These are phyloP conservation scores for Bryum argenteum DNA, from an alignment of 225 moss, liverwort and hornwort species.

Conservation along the genomic window DNA sequence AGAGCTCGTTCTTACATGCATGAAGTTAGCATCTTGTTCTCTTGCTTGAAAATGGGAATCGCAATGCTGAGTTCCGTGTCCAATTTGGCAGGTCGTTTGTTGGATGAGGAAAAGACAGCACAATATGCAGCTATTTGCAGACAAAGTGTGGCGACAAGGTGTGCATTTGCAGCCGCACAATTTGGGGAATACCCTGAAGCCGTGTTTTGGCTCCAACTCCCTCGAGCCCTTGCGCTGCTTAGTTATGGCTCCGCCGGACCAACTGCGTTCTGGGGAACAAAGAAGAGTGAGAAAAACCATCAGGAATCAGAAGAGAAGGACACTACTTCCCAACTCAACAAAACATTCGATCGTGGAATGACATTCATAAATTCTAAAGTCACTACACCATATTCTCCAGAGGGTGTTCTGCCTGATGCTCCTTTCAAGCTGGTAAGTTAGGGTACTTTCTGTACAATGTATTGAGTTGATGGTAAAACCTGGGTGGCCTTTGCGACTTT, in stretches of 20 bases:
- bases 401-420: constrained; percentile 51
- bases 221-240: constrained; percentile 84
- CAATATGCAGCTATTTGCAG: constrained; percentile 73
- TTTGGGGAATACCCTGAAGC: constrained; percentile 96
- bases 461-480: constrained; percentile 11
- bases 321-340: constrained; percentile 28
- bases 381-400: constrained; percentile 45
- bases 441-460: neutral
- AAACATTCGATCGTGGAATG: constrained; percentile 56
- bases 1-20: constrained; percentile 24
- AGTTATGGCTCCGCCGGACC: constrained; percentile 88
- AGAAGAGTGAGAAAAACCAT: constrained; percentile 12
- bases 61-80: constrained; percentile 15
- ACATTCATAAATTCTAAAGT: constrained; percentile 56
- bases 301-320: constrained; percentile 32
- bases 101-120: constrained; percentile 77
- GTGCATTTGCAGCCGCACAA: constrained; percentile 96
- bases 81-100: constrained; percentile 75
- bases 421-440: constrained; percentile 56
- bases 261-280: constrained; percentile 70
- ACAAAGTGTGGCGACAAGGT: constrained; percentile 86
- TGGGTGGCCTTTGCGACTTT: constrained; percentile 3
- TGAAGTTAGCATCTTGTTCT: neutral
- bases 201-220: constrained; percentile 96
- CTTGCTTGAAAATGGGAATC: constrained; percentile 16